Base-by-base conservation (phyloP, 176 grass and related monocot species). In the Ampelocalamus luodianensis region DNA sequence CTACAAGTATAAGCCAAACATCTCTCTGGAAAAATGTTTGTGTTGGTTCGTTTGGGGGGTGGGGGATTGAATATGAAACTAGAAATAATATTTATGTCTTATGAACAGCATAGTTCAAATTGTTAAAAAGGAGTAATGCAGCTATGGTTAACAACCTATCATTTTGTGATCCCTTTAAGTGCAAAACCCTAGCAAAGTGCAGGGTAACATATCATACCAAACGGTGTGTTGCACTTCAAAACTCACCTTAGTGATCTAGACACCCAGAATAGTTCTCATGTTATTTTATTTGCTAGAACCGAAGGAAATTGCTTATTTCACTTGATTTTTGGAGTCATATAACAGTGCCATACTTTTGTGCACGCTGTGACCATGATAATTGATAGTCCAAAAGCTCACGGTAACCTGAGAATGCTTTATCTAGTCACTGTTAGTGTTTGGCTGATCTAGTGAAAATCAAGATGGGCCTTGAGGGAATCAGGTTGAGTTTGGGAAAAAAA, bases 311-410 rank as follows among this genome's bases (percentile, higher is more conserved):
- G 14, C 18, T 74, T 12, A 43, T 80, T 71, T 42, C 16, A 69
- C 38, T 27, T 80, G 39, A 44, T 81, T 58, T 39, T 36, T 68
- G 39, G 8, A 18, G 14, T 29, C n/a, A 70, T 56, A 66, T n/a
- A 81, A 55, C 65, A 69, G 8, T 39, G 45, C 10, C 44, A 86
- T 72, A 8, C 18, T 63, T 86, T 10, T 34, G 16, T 86, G 13
- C 81, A 74, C 10, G 32, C 16, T 51, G n/a, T 80, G 37, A 22
- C 73, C 10, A 69, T 56, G 37, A 56, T 60, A 22, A 51, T 15
- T 80, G 27, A 79, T 48, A 67, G 24, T 49, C 26, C 32, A 26
- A 71, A 43, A 59, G 63, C 3, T 23, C 11, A 78, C 16, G 13
- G 0, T 71, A 78, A 48, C 20, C 36, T 61, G 12, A 48, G 64